A percentile compares a stretch with the other conserved stretches of the same genome.
phyloP scores from a whole-genome alignment of 345 rosid species.

The Bruguiera sexangula region DNA sequence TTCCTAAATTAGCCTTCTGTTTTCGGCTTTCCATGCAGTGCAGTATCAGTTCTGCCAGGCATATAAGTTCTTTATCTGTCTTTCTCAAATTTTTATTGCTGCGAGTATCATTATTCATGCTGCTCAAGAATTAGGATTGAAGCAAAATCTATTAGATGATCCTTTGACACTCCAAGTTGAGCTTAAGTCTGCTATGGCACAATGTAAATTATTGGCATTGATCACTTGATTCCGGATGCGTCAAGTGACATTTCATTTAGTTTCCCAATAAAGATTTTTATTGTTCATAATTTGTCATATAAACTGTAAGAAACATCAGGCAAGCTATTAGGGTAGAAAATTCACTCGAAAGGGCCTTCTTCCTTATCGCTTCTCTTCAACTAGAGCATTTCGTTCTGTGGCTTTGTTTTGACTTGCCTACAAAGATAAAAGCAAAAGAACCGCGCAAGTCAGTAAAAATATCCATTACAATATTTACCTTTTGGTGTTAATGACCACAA shows the following conservation, averaged over 20 bases:
- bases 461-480: not conserved
- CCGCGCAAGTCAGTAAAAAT: slow-evolving; percentile 12
- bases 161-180: too few relatives aligned
- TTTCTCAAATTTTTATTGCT: too few relatives aligned
- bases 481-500: not conserved
- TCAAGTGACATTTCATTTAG: not conserved
- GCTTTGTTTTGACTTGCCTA: slow-evolving; percentile 66
- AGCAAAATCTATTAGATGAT: too few relatives aligned
- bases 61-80: too few relatives aligned
- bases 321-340: slow-evolving; percentile 5
- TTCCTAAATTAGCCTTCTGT: not conserved
- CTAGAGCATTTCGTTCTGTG: slow-evolving; percentile 47
- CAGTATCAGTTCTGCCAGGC: too few relatives aligned
- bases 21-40: too few relatives aligned
- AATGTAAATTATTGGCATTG: not conserved
- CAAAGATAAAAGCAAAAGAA: slow-evolving; percentile 18
- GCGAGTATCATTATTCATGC: too few relatives aligned
- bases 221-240: not conserved
- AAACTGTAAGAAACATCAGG: not conserved
- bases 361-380: slow-evolving; percentile 12
- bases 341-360: slow-evolving; percentile 2
- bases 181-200: not conserved
- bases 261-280: not conserved
- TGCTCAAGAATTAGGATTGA: too few relatives aligned
- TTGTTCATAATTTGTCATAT: not conserved